Evolutionary conservation across 208 protist species (phyloP).

Genomic region (Lotmaria passim): DNA sequence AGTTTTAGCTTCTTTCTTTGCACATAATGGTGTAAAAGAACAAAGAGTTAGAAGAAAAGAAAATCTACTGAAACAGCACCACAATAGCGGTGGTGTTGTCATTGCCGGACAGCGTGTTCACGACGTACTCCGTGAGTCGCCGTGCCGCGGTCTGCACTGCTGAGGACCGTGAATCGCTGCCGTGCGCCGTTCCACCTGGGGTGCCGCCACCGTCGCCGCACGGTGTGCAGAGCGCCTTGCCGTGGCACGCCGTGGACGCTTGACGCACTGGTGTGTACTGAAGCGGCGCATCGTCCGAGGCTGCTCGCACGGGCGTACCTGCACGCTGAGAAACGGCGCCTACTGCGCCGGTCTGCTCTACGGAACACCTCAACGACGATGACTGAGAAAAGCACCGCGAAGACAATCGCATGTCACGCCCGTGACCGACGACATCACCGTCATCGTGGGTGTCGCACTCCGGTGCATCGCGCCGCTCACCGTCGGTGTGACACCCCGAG

Average conservation of each 20-base stretch:
- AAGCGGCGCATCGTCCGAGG: not conserved
- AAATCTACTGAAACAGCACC: conserved; percentile 40
- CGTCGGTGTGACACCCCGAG: too few relatives aligned
- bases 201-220: conserved; percentile 5
- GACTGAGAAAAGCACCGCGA: not conserved
- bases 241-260: not conserved
- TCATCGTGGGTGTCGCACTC: too few relatives aligned
- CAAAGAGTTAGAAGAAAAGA: not conserved
- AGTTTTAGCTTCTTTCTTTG: not conserved
- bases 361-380: too few relatives aligned
- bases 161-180: not conserved
- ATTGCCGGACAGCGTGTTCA: conserved; percentile 38
- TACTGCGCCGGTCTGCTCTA: not conserved
- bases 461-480: too few relatives aligned
- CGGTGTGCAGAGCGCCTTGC: conserved; percentile 6
- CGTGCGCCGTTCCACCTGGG: not conserved
- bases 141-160: conserved; percentile 31
- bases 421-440: too few relatives aligned
- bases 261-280: conserved; percentile 12
- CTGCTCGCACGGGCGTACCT: not conserved
- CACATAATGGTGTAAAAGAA: not conserved
- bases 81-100: conserved; percentile 68
- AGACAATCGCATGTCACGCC: too few relatives aligned
- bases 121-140: conserved; percentile 46
- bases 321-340: not conserved